Base-by-base conservation (phyloP, 331 rosid species). In the Quercus phellos region DNA sequence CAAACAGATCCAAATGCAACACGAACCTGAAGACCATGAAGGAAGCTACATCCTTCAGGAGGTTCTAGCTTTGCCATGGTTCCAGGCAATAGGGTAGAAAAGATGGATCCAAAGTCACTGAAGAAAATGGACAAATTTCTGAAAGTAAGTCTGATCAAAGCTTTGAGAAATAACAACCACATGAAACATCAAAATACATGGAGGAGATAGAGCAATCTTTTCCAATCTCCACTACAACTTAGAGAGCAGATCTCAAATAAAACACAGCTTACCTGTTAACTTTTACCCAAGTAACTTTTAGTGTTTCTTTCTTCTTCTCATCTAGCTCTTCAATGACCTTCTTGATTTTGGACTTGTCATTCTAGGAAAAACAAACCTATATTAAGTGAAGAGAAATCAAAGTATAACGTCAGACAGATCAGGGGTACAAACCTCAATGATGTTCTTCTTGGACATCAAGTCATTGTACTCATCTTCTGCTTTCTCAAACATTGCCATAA, bases 401-500 rank as follows among this genome's bases (percentile, higher is more conserved):
- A 22, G 74, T 42, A 73, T 13, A 73, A 70, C 74, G 66, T 64
- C 73, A 73, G 79, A 68, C 7, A 73, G 75, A 73, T 35, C 19
- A 73, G 66, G 7, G 7, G 38, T 55, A 83, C 87, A 67, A 43
- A 94, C 99, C 99, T 94, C 99, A 79, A 94, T 94, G 77, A 92
- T 94, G 79, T 92, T 91, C 87, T 94, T 94, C 91, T 92, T 94
- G 34, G 97, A 92, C 89, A 94, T 84, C 78, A 94, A 80, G 75
- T 92, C 98, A 72, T 91, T 94, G 85, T 92, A 94, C 86, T 94
- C 99, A 18, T 94, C 99, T 80, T 94, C 99, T 75, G 99, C 99
- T 90, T 92, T 94, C 90, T 94, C 99, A 81, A 94, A 94, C 99
- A 94, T 92, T 56, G 99, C 98, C 97, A 92, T 94, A 22, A 94